Percentiles rank a stretch among this genome's conserved stretches.
phyloP scores from a whole-genome alignment of 306 rosid species.

The Casuarina equisetifolia region DNA sequence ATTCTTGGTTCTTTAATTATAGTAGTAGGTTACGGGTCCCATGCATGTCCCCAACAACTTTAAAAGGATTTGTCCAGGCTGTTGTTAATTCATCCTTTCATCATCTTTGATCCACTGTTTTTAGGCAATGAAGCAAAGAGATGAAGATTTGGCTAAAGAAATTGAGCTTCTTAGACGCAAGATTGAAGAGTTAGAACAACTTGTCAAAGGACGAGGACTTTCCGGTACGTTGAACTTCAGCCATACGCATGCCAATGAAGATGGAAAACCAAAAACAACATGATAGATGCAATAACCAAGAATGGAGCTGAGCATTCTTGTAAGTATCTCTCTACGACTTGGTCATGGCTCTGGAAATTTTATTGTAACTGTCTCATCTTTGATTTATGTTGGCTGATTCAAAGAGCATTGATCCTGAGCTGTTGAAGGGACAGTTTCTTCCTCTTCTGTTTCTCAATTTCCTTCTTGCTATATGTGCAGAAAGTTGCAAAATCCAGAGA shows the following conservation, averaged over 20 bases:
- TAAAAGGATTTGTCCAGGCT: background rate
- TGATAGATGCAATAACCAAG: conserved; percentile 19
- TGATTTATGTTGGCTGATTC: background rate
- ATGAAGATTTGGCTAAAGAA: conserved; percentile 44
- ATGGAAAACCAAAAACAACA: conserved; percentile 23
- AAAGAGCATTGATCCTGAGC: background rate
- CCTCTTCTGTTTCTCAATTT: background rate
- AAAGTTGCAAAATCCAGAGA: background rate
- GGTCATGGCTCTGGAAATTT: background rate
- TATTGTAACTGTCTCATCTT: background rate
- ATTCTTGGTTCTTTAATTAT: background rate
- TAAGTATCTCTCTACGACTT: background rate
- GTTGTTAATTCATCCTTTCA: background rate
- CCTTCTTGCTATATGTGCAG: background rate
- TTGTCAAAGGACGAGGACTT: conserved; percentile 55
- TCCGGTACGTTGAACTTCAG: conserved; percentile 42
- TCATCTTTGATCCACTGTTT: conserved; percentile 21
- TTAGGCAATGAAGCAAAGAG: conserved; percentile 53
- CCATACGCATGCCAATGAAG: conserved; percentile 27
- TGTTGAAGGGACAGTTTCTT: background rate
- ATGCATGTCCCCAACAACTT: background rate
- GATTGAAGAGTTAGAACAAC: conserved; percentile 53
- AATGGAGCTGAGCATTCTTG: background rate
- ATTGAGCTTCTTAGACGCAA: conserved; percentile 43
- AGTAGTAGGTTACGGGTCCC: background rate